These are phyloP conservation scores for Magnolia officinalis DNA, from an alignment of 164 flowering plant species.

Conservation along the genomic window DNA sequence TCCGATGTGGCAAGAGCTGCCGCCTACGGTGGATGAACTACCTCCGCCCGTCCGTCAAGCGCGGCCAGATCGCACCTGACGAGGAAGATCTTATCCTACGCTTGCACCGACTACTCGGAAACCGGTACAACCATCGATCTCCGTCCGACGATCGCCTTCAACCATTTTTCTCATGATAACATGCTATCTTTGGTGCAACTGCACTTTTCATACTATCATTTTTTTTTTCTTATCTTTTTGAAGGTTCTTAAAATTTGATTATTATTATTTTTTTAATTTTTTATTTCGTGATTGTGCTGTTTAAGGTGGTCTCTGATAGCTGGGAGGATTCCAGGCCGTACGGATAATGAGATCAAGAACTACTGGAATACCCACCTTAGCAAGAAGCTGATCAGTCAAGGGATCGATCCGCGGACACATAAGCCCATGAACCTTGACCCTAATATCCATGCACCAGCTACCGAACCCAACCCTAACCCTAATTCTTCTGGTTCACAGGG, in stretches of 20 bases:
- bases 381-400: constrained; percentile 65
- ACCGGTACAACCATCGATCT: constrained; percentile 32
- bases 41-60: constrained; percentile 64
- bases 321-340: constrained; percentile 69
- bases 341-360: constrained; percentile 75
- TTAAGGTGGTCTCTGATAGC: constrained; percentile 74
- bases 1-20: constrained; percentile 76
- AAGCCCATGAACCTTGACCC: constrained; percentile 39
- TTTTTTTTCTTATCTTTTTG: neutral
- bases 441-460: neutral
- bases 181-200: neutral
- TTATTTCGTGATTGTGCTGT: neutral
- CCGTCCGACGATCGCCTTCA: neutral
- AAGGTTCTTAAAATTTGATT: neutral
- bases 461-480: constrained; percentile 16
- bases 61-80: constrained; percentile 66
- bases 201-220: neutral
- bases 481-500: neutral
- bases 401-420: constrained; percentile 70
- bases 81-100: constrained; percentile 79
- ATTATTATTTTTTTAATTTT: no score
- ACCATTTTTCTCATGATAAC: neutral
- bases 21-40: constrained; percentile 85
- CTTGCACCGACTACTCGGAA: constrained; percentile 73
- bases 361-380: constrained; percentile 77